Percentiles rank a stretch among this genome's conserved stretches.
phyloP scores from a whole-genome alignment of 2,329 filamentous ascomycete genomes.

The Neonectria magnoliae region DNA sequence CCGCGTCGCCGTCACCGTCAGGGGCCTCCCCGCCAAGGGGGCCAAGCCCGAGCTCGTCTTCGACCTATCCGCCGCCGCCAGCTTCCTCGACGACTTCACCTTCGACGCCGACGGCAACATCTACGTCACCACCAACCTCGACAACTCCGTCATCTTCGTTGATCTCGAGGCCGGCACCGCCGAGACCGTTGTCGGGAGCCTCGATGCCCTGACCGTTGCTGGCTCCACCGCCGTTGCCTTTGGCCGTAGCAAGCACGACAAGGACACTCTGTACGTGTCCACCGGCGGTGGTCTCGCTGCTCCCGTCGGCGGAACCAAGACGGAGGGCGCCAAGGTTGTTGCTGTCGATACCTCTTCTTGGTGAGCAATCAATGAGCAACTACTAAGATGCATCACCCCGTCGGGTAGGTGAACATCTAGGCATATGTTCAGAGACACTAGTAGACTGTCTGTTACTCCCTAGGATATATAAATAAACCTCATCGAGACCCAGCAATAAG shows the following conservation, averaged over 20 bases:
- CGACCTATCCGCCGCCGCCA: slow-evolving; percentile 21
- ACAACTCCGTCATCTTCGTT: slow-evolving; percentile 34
- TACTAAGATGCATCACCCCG: too few species aligned
- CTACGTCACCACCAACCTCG: slow-evolving; percentile 34
- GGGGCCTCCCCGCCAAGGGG: slow-evolving; percentile 23
- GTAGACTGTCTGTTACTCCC: background rate
- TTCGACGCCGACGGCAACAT: slow-evolving; percentile 34
- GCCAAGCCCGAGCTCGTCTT: slow-evolving; percentile 33
- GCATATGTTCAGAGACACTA: background rate
- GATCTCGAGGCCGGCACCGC: slow-evolving; percentile 23
- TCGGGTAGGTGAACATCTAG: background rate
- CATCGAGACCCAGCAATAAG: too few species aligned
- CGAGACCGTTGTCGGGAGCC: slow-evolving; percentile 28
- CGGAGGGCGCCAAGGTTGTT: slow-evolving; percentile 36
- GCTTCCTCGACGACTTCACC: slow-evolving; percentile 37
- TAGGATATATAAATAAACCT: background rate
- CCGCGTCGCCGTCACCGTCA: slow-evolving; percentile 28
- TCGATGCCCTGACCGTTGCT: slow-evolving; percentile 30
- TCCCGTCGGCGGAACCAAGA: slow-evolving; percentile 30
- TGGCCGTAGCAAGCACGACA: slow-evolving; percentile 25
- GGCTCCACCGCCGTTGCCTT: slow-evolving; percentile 35
- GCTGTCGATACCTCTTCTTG: slow-evolving; percentile 16
- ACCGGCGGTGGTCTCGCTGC: slow-evolving; percentile 28
- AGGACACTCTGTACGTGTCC: slow-evolving; percentile 25
- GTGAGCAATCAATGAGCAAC: background rate